Evolutionary conservation across 495 filamentous ascomycete genomes (phyloP), one percentile per base, ranked within the genome.

Genomic region (Cercophora samala): DNA sequence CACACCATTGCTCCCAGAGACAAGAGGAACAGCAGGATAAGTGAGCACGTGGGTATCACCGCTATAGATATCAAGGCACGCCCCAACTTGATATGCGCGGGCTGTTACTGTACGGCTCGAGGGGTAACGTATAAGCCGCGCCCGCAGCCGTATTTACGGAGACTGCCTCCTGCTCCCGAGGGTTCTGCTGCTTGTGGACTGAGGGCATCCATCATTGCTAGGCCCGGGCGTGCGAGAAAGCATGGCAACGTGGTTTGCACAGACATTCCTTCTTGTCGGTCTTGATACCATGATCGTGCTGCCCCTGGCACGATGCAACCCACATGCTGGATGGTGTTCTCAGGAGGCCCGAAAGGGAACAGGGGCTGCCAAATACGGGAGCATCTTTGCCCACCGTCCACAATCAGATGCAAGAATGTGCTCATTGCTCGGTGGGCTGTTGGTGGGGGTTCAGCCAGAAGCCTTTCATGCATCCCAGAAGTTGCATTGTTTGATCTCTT

Each of bases 291-390:
- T 58, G 9, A 64, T 32, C 23, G 15, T n/a, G 13, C 24, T 42
- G 26, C 52, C 67, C 58, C 60, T 66, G 42, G 64, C 67, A 15
- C 53, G 64, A 68, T 65, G 67, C 67, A 66, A 66, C 68, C 62
- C 32, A 60, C 52, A 63, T 65, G 58, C 29, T 66, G 67, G 37
- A 9, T 46, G 37, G 37, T 46, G 37, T 46, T 52, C 26, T 63
- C 29, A 46, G 15, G 8, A 6, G 1, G 60, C 67, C 64, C 23
- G 54, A 54, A 66, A 60, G 4, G 67, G 53, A 63, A 65, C 62
- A 11, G 24, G 62, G 64, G 29, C 13, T 25, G 23, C 51, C 60
- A 25, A 61, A 66, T 52, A 19, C 25, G 67, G 53, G 26, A 66
- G 52, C 60, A 66, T 46, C 64, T 63, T 62, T 56, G 13, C 9